Evolutionary conservation across 1,284 basidiomycete species (phyloP).

Genomic region (Apiotrichum brassicae): DNA sequence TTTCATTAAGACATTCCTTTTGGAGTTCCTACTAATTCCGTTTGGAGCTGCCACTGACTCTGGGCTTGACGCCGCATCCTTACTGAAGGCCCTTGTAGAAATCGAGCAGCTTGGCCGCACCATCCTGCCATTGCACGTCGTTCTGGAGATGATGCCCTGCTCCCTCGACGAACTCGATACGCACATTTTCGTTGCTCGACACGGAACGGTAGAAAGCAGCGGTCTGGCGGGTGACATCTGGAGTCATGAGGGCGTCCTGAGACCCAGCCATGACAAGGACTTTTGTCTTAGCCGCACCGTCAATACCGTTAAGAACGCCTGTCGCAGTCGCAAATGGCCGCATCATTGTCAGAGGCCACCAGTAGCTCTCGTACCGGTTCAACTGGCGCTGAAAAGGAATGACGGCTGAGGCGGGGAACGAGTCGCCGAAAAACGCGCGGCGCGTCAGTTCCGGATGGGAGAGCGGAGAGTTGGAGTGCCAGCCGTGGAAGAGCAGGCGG

Average conservation of each 20-base stretch:
- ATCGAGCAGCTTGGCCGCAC: conserved; percentile 2
- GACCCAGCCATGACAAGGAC: conserved; percentile 9
- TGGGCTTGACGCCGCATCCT: no score
- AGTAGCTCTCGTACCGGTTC: conserved; percentile 8
- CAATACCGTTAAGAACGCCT: not conserved
- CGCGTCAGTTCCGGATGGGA: conserved; percentile 7
- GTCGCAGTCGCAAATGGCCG: conserved; percentile 4
- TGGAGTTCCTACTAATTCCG: no score
- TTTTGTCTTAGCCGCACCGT: not conserved
- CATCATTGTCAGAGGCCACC: conserved; percentile 11
- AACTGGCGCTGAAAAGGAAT: conserved; percentile 3
- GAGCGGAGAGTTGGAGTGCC: conserved; percentile 10
- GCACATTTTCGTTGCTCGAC: not conserved
- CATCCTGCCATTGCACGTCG: conserved; percentile 11
- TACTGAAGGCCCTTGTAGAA: not conserved
- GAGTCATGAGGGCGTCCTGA: conserved; percentile 13
- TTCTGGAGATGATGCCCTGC: conserved; percentile 13
- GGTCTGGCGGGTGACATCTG: conserved; percentile 5
- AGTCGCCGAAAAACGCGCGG: conserved; percentile 6
- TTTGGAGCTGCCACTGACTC: no score
- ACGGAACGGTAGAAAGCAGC: conserved; percentile 6
- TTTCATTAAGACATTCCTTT: no score
- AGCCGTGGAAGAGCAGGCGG: conserved; percentile 5
- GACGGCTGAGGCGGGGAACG: conserved; percentile 1
- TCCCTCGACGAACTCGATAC: conserved; percentile 8